These are phyloP conservation scores for Candida multigemmis DNA, from an alignment of 805 yeast species.

Conservation along the genomic window DNA sequence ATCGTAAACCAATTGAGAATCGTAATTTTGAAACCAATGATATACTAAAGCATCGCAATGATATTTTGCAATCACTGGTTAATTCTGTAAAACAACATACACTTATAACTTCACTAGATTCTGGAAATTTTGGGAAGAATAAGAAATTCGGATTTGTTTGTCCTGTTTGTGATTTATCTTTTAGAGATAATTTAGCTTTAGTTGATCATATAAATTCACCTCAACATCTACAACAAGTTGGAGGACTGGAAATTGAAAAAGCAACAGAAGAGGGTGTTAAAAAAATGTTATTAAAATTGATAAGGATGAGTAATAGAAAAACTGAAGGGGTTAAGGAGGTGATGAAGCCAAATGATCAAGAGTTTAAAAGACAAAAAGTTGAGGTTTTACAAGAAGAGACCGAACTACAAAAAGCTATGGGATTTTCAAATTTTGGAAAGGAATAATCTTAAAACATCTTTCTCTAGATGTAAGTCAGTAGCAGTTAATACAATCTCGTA, in stretches of 20 bases:
- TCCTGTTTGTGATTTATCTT: slow-evolving; percentile 69
- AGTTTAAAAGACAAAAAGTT: slow-evolving; percentile 6
- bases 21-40: no score
- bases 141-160: slow-evolving; percentile 83
- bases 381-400: slow-evolving; percentile 5
- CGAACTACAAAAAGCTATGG: slow-evolving; percentile 40
- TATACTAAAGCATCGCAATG: slow-evolving; percentile 20
- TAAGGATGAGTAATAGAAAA: slow-evolving; percentile 7
- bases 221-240: slow-evolving; percentile 43
- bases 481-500: no score
- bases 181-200: slow-evolving; percentile 72
- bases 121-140: slow-evolving; percentile 18
- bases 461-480: no score
- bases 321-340: no score
- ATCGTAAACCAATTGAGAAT: slow-evolving; percentile 1
- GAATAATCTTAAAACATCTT: no score
- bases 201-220: slow-evolving; percentile 78
- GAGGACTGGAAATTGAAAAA: slow-evolving; percentile 1
- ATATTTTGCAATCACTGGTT: slow-evolving; percentile 20
- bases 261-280: slow-evolving; percentile 2
- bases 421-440: slow-evolving; percentile 51
- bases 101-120: slow-evolving; percentile 11
- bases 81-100: slow-evolving; percentile 25
- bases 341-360: slow-evolving; percentile 14
- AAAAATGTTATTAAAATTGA: slow-evolving; percentile 3